Evolutionary conservation across 306 rosid species (phyloP).

Genomic region (Benincasa hispida): DNA sequence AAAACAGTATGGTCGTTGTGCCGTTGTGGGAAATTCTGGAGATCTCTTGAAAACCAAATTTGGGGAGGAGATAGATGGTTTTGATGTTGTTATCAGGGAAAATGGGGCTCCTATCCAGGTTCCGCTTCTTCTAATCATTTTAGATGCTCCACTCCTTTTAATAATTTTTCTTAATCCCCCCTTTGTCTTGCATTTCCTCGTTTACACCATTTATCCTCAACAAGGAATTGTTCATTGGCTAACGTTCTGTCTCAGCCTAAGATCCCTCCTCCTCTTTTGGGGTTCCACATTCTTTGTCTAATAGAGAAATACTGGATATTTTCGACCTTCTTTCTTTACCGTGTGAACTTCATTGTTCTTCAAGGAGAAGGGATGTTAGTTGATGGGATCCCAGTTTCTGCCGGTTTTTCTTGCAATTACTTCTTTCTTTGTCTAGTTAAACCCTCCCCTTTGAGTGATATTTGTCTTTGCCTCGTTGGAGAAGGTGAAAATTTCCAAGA

Average conservation of each 20-base stretch:
- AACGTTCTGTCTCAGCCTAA: neutral
- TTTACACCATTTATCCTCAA: neutral
- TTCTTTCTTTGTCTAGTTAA: neutral
- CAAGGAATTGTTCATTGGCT: neutral
- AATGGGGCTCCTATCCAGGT: slow-evolving; percentile 95
- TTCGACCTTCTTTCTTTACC: neutral
- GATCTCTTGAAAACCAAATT: slow-evolving; percentile 87
- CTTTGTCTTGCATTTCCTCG: neutral
- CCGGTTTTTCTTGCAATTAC: neutral
- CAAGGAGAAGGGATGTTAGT: neutral
- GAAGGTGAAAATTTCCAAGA: neutral
- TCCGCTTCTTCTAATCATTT: slow-evolving; percentile 9
- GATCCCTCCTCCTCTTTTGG: neutral
- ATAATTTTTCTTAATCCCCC: slow-evolving; percentile 9
- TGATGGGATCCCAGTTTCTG: neutral
- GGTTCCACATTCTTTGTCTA: neutral
- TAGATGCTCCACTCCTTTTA: slow-evolving; percentile 1
- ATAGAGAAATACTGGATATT: neutral
- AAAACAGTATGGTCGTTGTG: slow-evolving; percentile 75
- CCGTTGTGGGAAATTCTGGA: slow-evolving; percentile 95
- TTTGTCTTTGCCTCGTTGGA: neutral
- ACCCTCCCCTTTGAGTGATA: neutral
- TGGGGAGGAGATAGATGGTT: slow-evolving; percentile 81
- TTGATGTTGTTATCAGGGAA: slow-evolving; percentile 85
- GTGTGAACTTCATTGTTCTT: neutral